Evolutionary conservation across 2,329 filamentous ascomycete species (phyloP).

Genomic region (Cordyceps cicadae): DNA sequence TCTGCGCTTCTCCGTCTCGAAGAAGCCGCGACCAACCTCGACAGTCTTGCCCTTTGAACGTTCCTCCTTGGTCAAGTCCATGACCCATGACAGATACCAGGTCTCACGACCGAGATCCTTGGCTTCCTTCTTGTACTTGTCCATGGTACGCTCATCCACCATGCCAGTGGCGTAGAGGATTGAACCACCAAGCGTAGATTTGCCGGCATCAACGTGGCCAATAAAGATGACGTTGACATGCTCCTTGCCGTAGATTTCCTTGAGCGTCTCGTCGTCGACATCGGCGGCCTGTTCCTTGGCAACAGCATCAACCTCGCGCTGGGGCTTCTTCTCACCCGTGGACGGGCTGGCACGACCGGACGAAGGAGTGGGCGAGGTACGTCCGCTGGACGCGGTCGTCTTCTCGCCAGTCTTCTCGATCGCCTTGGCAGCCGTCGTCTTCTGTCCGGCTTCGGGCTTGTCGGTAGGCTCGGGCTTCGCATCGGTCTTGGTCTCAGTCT

Average conservation of each 20-base stretch:
- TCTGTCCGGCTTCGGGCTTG: slow-evolving; percentile 63
- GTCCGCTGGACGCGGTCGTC: slow-evolving; percentile 47
- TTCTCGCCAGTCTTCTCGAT: slow-evolving; percentile 81
- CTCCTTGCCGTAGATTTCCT: slow-evolving; percentile 94
- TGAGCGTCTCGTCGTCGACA: slow-evolving; percentile 64
- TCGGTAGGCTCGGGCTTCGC: slow-evolving; percentile 39
- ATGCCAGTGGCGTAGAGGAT: slow-evolving; percentile 92
- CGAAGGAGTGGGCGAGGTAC: slow-evolving; percentile 70
- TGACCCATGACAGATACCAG: slow-evolving; percentile 97
- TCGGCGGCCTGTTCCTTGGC: slow-evolving; percentile 73
- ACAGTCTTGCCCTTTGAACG: slow-evolving; percentile 95
- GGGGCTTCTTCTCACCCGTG: slow-evolving; percentile 38
- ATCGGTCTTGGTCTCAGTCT: slow-evolving; percentile 40
- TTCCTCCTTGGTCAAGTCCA: slow-evolving; percentile 96
- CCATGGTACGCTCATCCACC: slow-evolving; percentile 98
- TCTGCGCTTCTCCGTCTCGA: slow-evolving; percentile 91
- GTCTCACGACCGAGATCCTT: slow-evolving; percentile 95
- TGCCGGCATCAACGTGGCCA: slow-evolving; percentile 96
- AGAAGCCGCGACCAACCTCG: slow-evolving; percentile 90
- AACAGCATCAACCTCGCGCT: slow-evolving; percentile 72
- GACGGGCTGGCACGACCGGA: slow-evolving; percentile 80
- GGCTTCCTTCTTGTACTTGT: slow-evolving; percentile 95
- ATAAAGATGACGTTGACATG: slow-evolving; percentile 94
- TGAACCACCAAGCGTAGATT: slow-evolving; percentile 89
- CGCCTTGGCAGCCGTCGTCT: slow-evolving; percentile 79